Evolutionary conservation across 2,329 filamentous ascomycete species (phyloP), one percentile per base, ranked within the genome.

Genomic region (Bretziella fagacearum): DNA sequence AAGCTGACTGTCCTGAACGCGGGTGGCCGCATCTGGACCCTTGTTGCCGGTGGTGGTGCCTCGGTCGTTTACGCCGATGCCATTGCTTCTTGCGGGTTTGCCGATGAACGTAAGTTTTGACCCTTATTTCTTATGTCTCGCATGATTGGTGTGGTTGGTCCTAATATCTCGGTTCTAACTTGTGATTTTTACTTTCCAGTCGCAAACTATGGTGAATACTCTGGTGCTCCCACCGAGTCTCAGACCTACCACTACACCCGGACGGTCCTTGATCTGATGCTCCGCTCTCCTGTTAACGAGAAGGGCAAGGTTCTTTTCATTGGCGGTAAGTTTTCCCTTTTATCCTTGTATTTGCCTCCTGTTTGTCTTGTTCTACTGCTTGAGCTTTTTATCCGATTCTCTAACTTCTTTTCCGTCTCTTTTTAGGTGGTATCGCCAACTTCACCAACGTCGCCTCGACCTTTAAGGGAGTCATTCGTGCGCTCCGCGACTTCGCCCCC

Each of bases 121-220:
- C 25, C 35, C n/a, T 4, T 22, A 13, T 11, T 18, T n/a, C 8
- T 36, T 43, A 27, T 15, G 3, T 10, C 40, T 35, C 22, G 6
- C 8, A n/a, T 29, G 11, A 32, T 39, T 32, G 23, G 3, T 43
- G 11, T 25, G 2, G 10, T 30, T 3, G n/a, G n/a, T n/a, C n/a
- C n/a, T n/a, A n/a, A n/a, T n/a, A 25, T 22, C 13, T 25, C 5
- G 6, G 11, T 29, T 29, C 25, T 27, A 18, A 37, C 32, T 29
- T 10, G 8, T 15, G 22, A 18, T 44, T n/a, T 42, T 8, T 29
- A 33, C 3, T 35, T 20, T 36, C 13, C 22, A 51, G 49, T 98
- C 47, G 91, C 91, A 70, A 98, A 98, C 79, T 98, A 98, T 63
- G 91, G 91, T 65, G 91, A 98, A 70, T 98, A 98, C 80, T 96